phyloP scores from a whole-genome alignment of 108 stramenopile genomes.

The Hondaea fermentalgiana region DNA sequence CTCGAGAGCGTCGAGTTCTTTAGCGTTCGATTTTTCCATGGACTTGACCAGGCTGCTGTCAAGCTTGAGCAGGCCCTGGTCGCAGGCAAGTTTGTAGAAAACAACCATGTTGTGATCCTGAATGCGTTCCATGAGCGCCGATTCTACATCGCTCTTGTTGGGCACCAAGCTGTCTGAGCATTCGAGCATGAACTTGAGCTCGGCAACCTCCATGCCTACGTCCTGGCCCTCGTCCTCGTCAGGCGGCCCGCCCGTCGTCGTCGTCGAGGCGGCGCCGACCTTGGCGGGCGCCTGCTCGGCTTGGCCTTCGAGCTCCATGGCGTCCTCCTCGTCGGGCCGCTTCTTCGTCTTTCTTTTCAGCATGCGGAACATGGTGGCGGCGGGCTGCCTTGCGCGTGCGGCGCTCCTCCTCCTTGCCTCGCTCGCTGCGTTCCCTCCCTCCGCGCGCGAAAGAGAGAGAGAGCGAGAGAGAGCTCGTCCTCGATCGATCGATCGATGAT shows the following conservation, averaged over 20 bases:
- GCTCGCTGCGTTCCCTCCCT: too few relatives aligned
- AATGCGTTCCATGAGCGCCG: background rate
- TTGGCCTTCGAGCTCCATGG: background rate
- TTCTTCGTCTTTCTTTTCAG: background rate
- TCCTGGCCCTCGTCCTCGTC: conserved; percentile 11
- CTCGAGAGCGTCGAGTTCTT: background rate
- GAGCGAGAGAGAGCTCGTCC: background rate
- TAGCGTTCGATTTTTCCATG: conserved; percentile 26
- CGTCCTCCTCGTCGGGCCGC: background rate
- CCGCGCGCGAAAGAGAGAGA: background rate
- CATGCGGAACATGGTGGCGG: background rate
- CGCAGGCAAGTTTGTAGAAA: background rate
- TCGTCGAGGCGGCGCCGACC: background rate
- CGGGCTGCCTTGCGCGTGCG: too few relatives aligned
- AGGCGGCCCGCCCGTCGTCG: background rate
- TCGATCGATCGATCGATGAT: background rate
- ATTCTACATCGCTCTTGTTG: background rate
- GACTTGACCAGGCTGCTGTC: conserved; percentile 3
- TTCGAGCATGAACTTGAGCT: background rate
- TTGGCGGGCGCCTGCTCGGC: background rate
- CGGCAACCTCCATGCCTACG: background rate
- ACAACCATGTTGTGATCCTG: background rate
- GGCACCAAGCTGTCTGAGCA: background rate
- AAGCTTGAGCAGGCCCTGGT: background rate
- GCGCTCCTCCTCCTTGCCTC: too few relatives aligned